A percentile compares a stretch with the other conserved stretches of the same genome.
Conservation (phyloP, 495 filamentous ascomycete species). For the Staphylotrichum tortipilum region DNA sequence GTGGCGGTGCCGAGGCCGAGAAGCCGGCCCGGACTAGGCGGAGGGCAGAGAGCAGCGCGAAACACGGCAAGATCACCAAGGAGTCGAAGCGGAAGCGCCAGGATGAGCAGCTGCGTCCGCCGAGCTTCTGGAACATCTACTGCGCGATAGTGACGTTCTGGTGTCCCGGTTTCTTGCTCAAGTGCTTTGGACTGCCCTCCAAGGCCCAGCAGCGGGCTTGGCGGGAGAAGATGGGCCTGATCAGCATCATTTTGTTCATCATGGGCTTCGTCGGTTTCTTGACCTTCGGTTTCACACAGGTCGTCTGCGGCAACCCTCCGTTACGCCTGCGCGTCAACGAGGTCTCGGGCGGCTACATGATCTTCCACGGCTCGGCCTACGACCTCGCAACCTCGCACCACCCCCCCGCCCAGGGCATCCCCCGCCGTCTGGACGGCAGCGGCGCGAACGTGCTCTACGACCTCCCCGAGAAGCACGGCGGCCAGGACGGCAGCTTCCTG, state of each 20-base stretch:
- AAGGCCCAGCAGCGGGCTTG: constrained; percentile 88
- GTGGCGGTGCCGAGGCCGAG: constrained; percentile 26
- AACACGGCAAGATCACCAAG: constrained; percentile 43
- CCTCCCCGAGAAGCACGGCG: constrained; percentile 67
- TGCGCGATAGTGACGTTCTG: constrained; percentile 91
- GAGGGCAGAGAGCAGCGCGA: constrained; percentile 25
- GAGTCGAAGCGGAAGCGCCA: constrained; percentile 50
- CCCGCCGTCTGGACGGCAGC: constrained; percentile 32
- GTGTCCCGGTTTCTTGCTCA: constrained; percentile 77
- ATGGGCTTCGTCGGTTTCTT: constrained; percentile 88
- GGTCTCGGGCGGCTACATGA: constrained; percentile 77
- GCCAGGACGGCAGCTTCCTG: constrained; percentile 87
- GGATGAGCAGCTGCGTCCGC: constrained; percentile 62
- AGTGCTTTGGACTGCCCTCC: constrained; percentile 77
- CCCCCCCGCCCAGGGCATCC: constrained; percentile 70
- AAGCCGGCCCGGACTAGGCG: constrained; percentile 26
- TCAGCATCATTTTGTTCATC: constrained; percentile 85
- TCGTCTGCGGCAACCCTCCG: constrained; percentile 65
- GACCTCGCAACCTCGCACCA: constrained; percentile 67
- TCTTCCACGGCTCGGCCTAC: constrained; percentile 88
- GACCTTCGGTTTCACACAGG: constrained; percentile 90
- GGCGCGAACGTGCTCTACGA: constrained; percentile 78
- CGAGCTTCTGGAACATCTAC: constrained; percentile 91
- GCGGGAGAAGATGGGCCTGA: constrained; percentile 97
- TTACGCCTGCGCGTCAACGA: constrained; percentile 71